Base-by-base conservation (phyloP, 495 filamentous ascomycete genomes). In the Neurospora pannonica region DNA sequence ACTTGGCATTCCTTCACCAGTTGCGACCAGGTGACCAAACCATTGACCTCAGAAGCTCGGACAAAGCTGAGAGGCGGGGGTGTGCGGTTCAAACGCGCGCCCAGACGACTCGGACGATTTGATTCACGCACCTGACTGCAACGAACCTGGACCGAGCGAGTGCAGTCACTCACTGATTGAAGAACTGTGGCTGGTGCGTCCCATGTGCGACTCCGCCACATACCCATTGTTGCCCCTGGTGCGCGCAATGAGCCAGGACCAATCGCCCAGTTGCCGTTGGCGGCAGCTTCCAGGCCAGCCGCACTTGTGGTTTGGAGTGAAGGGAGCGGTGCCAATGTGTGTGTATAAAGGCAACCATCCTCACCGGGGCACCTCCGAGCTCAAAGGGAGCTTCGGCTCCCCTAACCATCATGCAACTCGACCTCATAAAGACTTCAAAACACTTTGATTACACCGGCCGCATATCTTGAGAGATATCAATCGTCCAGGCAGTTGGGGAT, bases 371-470 rank as follows among this genome's bases (percentile, higher is more conserved):
- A 62, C 48, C 48, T 54, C 70, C 38, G 34, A 75, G 48, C 60
- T 70, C 37, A 71, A 74, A 67, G 70, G 60, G 72, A 70, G 28
- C 72, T 38, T 70, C 70, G 70, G 72, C 60, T 72, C 72, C 39
- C 70, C 54, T 43, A 24, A 40, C 54, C 75, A 76, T 71, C 42
- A 76, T 76, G 75, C 75, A 48, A 48, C 72, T 76, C 70, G 21
- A 46, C 70, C 38, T 39, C 36, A 7, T 34, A 62, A 71, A 73
- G 15, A 48, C 37, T 70, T 40, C 31, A 73, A 74, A 38, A 42
- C 43, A 72, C 54, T 67, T 67, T 34, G 28, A 67, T 67, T 67
- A 67, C 28, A 67, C 54, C 54, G 54, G 54, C 11, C 54, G 54
- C 54, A 67, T 67, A 67, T 67, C 54, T 67, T 67, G 54, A 67